A percentile compares a stretch with the other conserved stretches of the same genome.
Evolutionary conservation across 2,329 filamentous ascomycete species (phyloP).

Genomic region (Xylaria polymorpha): DNA sequence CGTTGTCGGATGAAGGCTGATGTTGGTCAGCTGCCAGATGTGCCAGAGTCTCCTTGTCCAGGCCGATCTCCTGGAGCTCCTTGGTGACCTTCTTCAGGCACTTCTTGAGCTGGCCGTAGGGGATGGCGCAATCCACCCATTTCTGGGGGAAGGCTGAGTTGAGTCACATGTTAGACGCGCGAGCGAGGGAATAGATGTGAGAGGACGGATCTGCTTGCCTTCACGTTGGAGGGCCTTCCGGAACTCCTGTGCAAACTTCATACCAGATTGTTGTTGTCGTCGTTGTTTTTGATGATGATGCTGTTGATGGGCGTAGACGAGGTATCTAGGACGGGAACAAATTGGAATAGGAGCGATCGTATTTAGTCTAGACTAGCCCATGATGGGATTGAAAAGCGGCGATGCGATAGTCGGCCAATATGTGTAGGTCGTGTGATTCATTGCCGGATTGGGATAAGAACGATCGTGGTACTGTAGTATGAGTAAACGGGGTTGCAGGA

Average conservation of each 20-base stretch:
- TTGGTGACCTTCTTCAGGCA: slow-evolving; percentile 82
- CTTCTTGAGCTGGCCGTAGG: slow-evolving; percentile 88
- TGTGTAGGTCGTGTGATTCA: slow-evolving; percentile 29
- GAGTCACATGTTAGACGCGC: slow-evolving; percentile 11
- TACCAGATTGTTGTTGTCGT: slow-evolving; percentile 51
- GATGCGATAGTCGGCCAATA: background rate
- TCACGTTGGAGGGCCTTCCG: slow-evolving; percentile 75
- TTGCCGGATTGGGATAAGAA: slow-evolving; percentile 21
- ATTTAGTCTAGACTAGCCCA: slow-evolving; percentile 4
- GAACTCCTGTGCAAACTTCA: slow-evolving; percentile 91
- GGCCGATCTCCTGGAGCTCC: slow-evolving; percentile 77
- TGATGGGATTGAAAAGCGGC: slow-evolving; percentile 3
- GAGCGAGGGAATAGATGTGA: slow-evolving; percentile 7
- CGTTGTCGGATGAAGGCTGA: slow-evolving; percentile 56
- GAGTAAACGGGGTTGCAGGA: background rate
- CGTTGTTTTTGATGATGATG: background rate
- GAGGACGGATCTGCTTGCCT: slow-evolving; percentile 50
- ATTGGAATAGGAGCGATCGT: background rate
- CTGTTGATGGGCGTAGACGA: background rate
- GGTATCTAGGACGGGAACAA: background rate
- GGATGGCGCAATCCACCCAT: slow-evolving; percentile 80
- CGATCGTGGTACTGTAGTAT: background rate
- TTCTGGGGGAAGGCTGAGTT: slow-evolving; percentile 75
- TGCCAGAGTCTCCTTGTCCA: slow-evolving; percentile 76
- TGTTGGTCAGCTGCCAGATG: slow-evolving; percentile 68